Base-by-base conservation (phyloP, 345 rosid species). In the Rhizophora apiculata region DNA sequence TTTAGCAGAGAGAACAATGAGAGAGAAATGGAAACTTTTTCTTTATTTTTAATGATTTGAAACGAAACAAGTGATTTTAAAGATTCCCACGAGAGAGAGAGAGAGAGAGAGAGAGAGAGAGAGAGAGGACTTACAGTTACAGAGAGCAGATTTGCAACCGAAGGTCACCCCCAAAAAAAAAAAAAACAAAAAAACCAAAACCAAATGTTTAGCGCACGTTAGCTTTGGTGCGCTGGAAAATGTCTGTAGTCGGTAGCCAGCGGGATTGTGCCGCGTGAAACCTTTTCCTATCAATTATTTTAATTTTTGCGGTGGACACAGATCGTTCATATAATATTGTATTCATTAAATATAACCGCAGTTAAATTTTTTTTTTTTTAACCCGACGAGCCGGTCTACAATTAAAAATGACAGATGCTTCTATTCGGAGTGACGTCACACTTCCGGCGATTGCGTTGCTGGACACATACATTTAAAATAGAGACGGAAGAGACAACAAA, bases 211-310 rank as follows among this genome's bases (percentile, higher is more conserved):
- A 24, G 82, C 73, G 74, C 76, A 83, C 29, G 75, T 76, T 85
- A 81, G 83, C 59, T 55, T 9, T 36, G 15, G 19, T 64, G 80
- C 72, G 80, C 78, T 69, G 76, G 60, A 46, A 36, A 29, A 52
- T 72, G 72, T 69, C 65, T 29, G 57, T 68, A 83, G 92, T 85
- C 88, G 90, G 90, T 84, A 75, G 73, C 90, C 86, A 82, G 54
- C 76, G 70, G 53, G 72, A 67, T 72, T 34, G 22, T 32, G 84
- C 79, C 92, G 85, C 87, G 88, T 82, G n/a, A 63, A 22, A 36
- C 30, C 48, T 39, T 39, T 39, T 39, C 16, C 16, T 2, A 39
- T 39, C 1, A 34, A 34, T 34, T 34, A 8, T 34, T 34, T 34
- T 34, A 10, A 10, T 0, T 39, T 39, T 10, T 3, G 3, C 48